Evolutionary conservation across 352 stramenopile species (phyloP).

Genomic region (Globisporangium spinosum): DNA sequence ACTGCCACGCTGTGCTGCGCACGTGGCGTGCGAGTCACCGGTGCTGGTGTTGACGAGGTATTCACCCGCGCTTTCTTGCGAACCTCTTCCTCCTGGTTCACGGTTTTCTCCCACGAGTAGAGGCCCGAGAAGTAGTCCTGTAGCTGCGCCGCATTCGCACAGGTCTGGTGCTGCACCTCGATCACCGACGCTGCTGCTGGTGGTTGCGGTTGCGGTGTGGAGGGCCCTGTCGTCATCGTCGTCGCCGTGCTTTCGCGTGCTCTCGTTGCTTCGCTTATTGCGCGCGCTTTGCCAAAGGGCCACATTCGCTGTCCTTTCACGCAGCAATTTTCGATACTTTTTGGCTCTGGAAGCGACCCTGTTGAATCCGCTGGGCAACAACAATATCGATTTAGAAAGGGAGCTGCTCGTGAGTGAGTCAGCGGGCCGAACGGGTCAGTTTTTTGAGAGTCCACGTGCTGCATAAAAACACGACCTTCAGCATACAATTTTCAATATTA

Average conservation of each 20-base stretch:
- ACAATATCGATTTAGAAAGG: not conserved
- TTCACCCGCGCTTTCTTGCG: constrained; percentile 25
- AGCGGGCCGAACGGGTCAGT: not conserved
- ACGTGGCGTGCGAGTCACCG: constrained; percentile 18
- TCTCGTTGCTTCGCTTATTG: not conserved
- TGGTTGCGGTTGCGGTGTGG: not conserved
- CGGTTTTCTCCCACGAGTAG: constrained; percentile 75
- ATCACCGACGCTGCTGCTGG: constrained; percentile 27
- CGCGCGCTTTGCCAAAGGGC: not conserved
- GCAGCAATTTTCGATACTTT: constrained; percentile 6
- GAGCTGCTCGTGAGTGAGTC: not conserved
- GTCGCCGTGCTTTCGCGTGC: not conserved
- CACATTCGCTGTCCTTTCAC: not conserved
- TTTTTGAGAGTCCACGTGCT: not conserved
- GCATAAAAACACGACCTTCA: not conserved
- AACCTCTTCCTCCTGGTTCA: constrained; percentile 46
- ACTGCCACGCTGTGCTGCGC: constrained; percentile 12
- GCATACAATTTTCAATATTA: constrained; percentile 1
- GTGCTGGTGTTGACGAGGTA: not conserved
- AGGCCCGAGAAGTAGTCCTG: constrained; percentile 79
- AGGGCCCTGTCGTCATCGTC: constrained; percentile 8
- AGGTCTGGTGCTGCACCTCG: constrained; percentile 81
- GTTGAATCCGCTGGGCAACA: not conserved
- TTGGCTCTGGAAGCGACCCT: not conserved
- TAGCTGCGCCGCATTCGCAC: constrained; percentile 67